Percentiles rank a stretch among this genome's conserved stretches.
phyloP scores from a whole-genome alignment of 78 protist genomes.

The Dictyostelium intermedium region DNA sequence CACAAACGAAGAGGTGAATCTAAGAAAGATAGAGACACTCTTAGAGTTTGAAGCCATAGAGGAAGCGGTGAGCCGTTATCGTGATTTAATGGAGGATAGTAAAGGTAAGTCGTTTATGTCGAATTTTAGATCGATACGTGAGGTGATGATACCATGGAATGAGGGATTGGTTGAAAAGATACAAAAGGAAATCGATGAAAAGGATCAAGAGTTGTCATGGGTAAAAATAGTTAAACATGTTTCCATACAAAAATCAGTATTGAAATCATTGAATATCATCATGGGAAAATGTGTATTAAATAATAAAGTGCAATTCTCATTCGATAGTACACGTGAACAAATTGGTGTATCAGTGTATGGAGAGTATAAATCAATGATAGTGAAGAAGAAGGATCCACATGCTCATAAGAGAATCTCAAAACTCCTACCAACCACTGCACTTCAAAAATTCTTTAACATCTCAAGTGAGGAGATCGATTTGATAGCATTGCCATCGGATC shows the following conservation, averaged over 20 bases:
- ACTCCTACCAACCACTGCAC: neutral
- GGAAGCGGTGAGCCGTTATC: neutral
- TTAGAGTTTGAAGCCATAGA: conserved; percentile 33
- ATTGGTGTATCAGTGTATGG: conserved; percentile 21
- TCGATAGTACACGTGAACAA: neutral
- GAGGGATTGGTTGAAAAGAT: neutral
- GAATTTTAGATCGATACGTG: neutral
- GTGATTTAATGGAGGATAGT: neutral
- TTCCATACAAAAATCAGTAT: neutral
- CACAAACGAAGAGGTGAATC: neutral
- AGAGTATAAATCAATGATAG: neutral
- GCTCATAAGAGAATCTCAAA: neutral
- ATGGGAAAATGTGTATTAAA: neutral
- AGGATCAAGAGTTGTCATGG: neutral
- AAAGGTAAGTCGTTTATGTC: neutral
- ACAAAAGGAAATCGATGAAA: neutral
- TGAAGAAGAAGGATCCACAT: neutral
- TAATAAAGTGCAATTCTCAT: neutral
- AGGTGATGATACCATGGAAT: conserved; percentile 40
- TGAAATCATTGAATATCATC: conserved; percentile 10
- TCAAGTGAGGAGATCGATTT: neutral
- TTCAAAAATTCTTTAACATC: neutral
- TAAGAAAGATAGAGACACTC: conserved; percentile 6
- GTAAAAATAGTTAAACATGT: neutral
- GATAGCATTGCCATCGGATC: neutral